Evolutionary conservation across 2,329 filamentous ascomycete species (phyloP).

Genomic region (Diatrype stigma): DNA sequence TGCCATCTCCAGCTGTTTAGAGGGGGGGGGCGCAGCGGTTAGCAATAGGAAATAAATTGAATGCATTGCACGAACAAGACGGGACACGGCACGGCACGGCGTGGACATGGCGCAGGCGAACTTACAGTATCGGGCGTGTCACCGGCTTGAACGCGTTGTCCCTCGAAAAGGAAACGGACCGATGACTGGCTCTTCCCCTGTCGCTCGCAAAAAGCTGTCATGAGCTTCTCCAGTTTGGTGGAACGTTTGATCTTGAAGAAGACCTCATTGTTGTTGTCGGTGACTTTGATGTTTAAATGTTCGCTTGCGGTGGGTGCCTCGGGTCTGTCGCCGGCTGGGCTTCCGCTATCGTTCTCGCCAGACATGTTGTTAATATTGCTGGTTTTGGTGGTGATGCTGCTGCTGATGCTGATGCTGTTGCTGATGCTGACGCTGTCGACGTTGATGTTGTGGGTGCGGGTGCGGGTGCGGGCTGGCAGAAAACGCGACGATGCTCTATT

Average conservation of each 20-base stretch:
- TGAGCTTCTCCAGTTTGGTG: slow-evolving; percentile 93
- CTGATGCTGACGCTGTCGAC: no score
- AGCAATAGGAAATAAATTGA: slow-evolving; percentile 1
- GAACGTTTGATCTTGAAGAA: slow-evolving; percentile 99
- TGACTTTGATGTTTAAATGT: slow-evolving; percentile 98
- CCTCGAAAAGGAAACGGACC: slow-evolving; percentile 94
- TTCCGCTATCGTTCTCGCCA: slow-evolving; percentile 48
- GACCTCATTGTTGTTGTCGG: slow-evolving; percentile 98
- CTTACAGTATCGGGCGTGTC: slow-evolving; percentile 91
- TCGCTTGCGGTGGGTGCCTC: slow-evolving; percentile 53
- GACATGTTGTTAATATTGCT: slow-evolving; percentile 37
- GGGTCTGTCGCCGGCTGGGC: slow-evolving; percentile 36
- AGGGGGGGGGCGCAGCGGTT: slow-evolving; percentile 5
- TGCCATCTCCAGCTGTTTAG: slow-evolving; percentile 80
- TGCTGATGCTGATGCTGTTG: slow-evolving; percentile 5
- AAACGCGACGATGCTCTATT: not conserved
- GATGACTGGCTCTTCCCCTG: slow-evolving; percentile 83
- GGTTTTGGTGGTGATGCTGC: not conserved
- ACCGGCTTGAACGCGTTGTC: slow-evolving; percentile 80
- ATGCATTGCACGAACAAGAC: no score
- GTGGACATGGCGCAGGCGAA: no score
- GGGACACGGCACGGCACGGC: no score
- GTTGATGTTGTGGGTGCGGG: not conserved
- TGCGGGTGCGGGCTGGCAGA: not conserved
- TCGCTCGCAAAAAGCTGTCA: slow-evolving; percentile 96